phyloP scores from a whole-genome alignment of 768 basidiomycete genomes.

The Boletus pseudopeckii region DNA sequence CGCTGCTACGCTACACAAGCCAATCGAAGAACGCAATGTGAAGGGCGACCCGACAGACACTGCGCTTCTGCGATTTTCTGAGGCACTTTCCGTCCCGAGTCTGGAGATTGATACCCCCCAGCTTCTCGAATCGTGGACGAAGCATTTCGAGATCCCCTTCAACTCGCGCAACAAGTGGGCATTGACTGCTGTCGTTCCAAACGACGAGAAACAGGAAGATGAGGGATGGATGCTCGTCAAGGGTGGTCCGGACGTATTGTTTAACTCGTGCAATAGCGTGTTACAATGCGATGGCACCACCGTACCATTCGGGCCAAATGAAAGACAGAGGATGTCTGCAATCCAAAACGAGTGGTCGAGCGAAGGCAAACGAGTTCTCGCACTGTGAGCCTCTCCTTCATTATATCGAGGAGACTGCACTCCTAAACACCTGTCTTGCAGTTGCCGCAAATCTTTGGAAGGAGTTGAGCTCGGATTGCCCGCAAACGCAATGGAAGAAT shows the following conservation, averaged over 20 bases:
- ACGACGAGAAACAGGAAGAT: constrained; percentile 2
- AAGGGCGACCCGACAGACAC: constrained; percentile 52
- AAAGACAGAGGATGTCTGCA: constrained; percentile 19
- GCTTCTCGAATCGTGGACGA: constrained; percentile 20
- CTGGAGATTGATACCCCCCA: constrained; percentile 18
- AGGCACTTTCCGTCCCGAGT: constrained; percentile 25
- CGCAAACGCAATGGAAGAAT: constrained; percentile 34
- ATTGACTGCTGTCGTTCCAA: constrained; percentile 36
- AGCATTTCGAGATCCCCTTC: constrained; percentile 38
- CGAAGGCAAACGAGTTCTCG: constrained; percentile 52
- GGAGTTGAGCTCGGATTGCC: constrained; percentile 19
- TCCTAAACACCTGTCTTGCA: neutral
- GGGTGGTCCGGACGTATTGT: constrained; percentile 56
- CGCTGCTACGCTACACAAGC: constrained; percentile 18
- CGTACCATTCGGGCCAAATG: constrained; percentile 28
- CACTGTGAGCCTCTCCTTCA: constrained; percentile 29
- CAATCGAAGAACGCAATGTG: constrained; percentile 32
- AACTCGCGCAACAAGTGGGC: constrained; percentile 58
- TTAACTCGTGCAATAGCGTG: constrained; percentile 36
- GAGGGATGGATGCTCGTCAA: constrained; percentile 46
- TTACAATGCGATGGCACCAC: constrained; percentile 31
- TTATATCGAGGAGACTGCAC: neutral
- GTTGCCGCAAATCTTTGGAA: constrained; percentile 30
- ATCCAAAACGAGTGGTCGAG: constrained; percentile 43
- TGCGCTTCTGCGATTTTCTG: constrained; percentile 49